phyloP scores from a whole-genome alignment of 495 filamentous ascomycete species.

The Parathielavia appendiculata region DNA sequence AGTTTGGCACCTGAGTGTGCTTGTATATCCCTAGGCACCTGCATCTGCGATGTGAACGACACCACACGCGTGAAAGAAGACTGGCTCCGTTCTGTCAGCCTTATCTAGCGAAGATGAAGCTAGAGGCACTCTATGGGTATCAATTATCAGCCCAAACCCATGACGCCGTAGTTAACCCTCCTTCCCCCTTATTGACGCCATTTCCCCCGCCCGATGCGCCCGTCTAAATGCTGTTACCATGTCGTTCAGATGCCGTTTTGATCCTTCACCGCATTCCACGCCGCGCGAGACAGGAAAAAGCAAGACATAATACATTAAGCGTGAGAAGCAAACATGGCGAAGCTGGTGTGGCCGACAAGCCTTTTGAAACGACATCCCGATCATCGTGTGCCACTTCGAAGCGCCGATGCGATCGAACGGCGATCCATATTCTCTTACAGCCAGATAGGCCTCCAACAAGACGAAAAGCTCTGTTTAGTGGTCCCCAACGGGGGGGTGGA shows the following conservation, averaged over 20 bases:
- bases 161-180: not conserved
- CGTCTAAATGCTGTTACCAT: not conserved
- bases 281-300: conserved; percentile 2
- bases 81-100: too few species aligned
- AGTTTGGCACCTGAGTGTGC: conserved; percentile 4
- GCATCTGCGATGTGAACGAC: too few species aligned
- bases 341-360: not conserved
- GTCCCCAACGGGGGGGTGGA: conserved; percentile 23
- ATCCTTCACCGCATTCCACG: not conserved
- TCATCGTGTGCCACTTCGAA: not conserved
- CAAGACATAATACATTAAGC: not conserved
- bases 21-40: too few species aligned
- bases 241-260: not conserved
- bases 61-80: too few species aligned
- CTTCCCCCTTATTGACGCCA: not conserved
- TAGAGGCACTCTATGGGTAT: conserved; percentile 1
- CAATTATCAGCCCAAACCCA: not conserved
- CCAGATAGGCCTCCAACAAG: not conserved
- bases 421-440: not conserved
- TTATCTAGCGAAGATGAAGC: not conserved
- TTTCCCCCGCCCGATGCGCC: not conserved
- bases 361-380: not conserved
- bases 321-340: not conserved
- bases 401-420: not conserved
- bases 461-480: not conserved